Percentiles rank a stretch among this genome's conserved stretches.
Conservation (phyloP, 179 eudicot species). For the Actinidia polygama region DNA sequence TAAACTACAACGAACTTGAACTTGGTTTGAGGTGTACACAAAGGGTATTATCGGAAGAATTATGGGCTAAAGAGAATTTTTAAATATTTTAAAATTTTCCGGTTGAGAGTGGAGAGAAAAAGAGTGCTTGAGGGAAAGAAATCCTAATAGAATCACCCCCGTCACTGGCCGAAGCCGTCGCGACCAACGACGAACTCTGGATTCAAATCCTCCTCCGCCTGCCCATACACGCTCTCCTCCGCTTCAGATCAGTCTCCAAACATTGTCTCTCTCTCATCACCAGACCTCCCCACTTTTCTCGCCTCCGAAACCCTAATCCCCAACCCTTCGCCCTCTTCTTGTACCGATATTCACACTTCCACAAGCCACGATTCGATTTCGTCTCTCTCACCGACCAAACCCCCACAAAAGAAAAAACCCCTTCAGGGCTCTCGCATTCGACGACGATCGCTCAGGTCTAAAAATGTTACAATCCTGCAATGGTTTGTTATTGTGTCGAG, state of each 20-base stretch:
- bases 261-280: constrained; percentile 33
- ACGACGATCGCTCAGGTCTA: neutral
- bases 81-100: no score
- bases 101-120: no score
- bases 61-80: no score
- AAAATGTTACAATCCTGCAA: neutral
- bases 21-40: no score
- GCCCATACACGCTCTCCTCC: constrained; percentile 33
- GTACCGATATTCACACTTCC: neutral
- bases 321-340: neutral
- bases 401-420: neutral
- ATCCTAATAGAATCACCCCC: neutral
- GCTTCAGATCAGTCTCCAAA: constrained; percentile 35
- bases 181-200: constrained; percentile 26
- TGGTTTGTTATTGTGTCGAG: neutral
- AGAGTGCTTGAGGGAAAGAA: no score
- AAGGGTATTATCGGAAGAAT: no score
- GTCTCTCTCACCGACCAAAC: neutral
- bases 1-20: no score
- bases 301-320: neutral
- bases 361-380: neutral
- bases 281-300: constrained; percentile 11
- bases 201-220: constrained; percentile 27
- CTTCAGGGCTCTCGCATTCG: neutral
- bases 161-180: neutral